Base-by-base conservation (phyloP, 805 yeast genomes). In the Candida mattraensis region DNA sequence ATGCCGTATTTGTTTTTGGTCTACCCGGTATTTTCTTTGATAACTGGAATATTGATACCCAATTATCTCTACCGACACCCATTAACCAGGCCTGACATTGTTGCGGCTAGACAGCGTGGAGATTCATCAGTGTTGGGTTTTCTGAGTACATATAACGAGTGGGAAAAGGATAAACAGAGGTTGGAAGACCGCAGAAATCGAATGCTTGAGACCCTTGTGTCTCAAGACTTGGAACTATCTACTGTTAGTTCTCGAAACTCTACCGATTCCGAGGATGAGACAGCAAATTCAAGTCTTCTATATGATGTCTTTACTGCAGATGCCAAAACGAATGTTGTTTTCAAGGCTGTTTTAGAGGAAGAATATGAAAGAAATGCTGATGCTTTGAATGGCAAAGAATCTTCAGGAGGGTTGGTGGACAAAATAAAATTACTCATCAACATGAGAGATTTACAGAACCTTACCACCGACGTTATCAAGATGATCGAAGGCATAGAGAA, bases 1-100 rank as follows among this genome's bases (percentile, higher is more conserved):
- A 74, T 83, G 63, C 96, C 96, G 0, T 78, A 78, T 53, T 58
- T 83, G 32, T 63, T 86, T 9, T 58, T 83, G 24, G 68, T 78
- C 1, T 66, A 80, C 20, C 96, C 96, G 0, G 48, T 82, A 23
- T 41, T 82, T 2, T 68, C 66, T 31, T 30, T 85, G 3, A 48
- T 83, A 19, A 65, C 71, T 37, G 80, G 78, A 1, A 63, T 82
- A 3, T 69, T 88, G 64, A 63, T 83, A 1, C 91, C 94, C 0
- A 86, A 82, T 4, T 88, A 80, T 51, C 63, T 75, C 13, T 66
- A 72, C 32, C 67, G 86, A 33, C 93, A 87, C 54, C 93, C 93
- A 0, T 58, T 74, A 44, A 61, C 64, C 15, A 63, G 65, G 11
- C 69, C 72, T 0, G 64, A 65, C 6, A 53, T 78, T 2, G 55